Conservation (phyloP, 2,329 filamentous ascomycete genomes). For the Phialophora chinensis region DNA sequence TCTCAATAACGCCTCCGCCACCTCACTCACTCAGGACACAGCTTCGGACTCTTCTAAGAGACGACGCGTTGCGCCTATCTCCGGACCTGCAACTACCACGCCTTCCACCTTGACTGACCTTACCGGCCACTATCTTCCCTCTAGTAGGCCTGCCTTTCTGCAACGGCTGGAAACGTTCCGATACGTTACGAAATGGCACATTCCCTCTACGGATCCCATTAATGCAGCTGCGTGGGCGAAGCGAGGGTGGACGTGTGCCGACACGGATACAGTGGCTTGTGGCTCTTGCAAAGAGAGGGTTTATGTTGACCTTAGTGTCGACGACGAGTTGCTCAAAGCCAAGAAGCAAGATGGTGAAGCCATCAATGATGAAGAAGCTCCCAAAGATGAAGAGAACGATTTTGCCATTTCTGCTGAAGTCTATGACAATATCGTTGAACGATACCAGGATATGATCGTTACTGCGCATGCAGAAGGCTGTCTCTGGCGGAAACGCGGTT, state of each 20-base stretch:
- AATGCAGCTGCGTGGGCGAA: conserved; percentile 95
- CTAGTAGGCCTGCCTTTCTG: conserved; percentile 82
- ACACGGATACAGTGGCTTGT: conserved; percentile 83
- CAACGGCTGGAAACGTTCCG: conserved; percentile 84
- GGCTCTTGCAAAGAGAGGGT: conserved; percentile 83
- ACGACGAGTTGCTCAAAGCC: conserved; percentile 35
- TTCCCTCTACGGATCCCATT: conserved; percentile 84
- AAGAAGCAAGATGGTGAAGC: conserved; percentile 34
- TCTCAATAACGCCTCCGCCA: conserved; percentile 30
- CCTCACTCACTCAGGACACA: conserved; percentile 24
- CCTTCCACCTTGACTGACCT: conserved; percentile 44
- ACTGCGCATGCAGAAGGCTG: conserved; percentile 80
- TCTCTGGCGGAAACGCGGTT: conserved; percentile 85
- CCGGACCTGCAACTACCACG: conserved; percentile 37
- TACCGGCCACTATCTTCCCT: conserved; percentile 78
- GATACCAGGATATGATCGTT: conserved; percentile 75
- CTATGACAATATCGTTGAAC: conserved; percentile 72
- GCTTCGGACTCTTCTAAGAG: conserved; percentile 37
- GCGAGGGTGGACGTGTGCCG: conserved; percentile 85
- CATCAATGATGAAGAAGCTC: conserved; percentile 51
- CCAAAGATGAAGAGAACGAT: conserved; percentile 44
- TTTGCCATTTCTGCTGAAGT: conserved; percentile 39
- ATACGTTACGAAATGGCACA: conserved; percentile 83
- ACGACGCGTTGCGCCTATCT: conserved; percentile 35
- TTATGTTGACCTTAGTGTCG: conserved; percentile 75